phyloP scores from a whole-genome alignment of 352 stramenopile genomes.

The Globisporangium spiculum region DNA sequence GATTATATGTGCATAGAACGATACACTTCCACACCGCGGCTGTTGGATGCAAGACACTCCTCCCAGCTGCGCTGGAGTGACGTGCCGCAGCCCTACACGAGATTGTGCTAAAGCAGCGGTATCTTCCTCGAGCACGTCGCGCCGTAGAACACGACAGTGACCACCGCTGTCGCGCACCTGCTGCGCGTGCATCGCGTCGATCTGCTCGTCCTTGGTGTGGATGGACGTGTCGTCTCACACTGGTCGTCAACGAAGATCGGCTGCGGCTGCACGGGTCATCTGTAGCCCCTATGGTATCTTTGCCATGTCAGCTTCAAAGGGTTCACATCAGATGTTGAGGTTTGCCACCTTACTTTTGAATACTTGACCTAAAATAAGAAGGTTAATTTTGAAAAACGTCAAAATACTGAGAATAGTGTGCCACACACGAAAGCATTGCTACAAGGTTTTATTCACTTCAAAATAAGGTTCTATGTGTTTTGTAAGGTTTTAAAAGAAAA shows the following conservation, averaged over 20 bases:
- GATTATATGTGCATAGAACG: conserved; percentile 16
- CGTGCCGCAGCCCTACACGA: conserved; percentile 14
- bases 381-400: too few species aligned
- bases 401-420: too few species aligned
- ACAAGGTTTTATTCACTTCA: too few species aligned
- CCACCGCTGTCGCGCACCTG: conserved; percentile 39
- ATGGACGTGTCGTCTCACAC: conserved; percentile 80
- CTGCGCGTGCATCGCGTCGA: conserved; percentile 61
- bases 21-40: conserved; percentile 5
- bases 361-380: too few species aligned
- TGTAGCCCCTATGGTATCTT: too few species aligned
- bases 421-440: too few species aligned
- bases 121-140: conserved; percentile 17
- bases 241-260: conserved; percentile 79
- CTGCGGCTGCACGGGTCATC: conserved; percentile 15
- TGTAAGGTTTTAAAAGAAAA: too few species aligned
- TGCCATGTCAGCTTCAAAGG: too few species aligned
- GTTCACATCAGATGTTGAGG: too few species aligned
- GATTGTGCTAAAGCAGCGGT: conserved; percentile 25
- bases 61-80: conserved; percentile 13
- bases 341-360: too few species aligned
- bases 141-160: conserved; percentile 30
- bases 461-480: too few species aligned
- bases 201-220: conserved; percentile 79
- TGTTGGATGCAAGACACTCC: conserved; percentile 12